A percentile compares a stretch with the other conserved stretches of the same genome.
Evolutionary conservation across 192 early-diverging fungal species (phyloP).

Genomic region (Gryganskiella cystojenkinii): DNA sequence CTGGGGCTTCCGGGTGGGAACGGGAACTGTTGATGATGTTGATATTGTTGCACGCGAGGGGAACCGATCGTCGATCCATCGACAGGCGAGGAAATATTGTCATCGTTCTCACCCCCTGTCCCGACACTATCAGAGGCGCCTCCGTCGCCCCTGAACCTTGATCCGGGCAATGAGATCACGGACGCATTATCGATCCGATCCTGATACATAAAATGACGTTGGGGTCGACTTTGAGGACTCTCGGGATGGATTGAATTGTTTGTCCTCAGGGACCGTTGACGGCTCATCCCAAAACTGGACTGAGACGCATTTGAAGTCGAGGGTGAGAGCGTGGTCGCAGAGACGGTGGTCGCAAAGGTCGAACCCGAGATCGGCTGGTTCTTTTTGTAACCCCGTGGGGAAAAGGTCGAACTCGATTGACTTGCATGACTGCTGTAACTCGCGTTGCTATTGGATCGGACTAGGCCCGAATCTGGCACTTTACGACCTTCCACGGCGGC

Average conservation of each 20-base stretch:
- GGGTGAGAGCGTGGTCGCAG: slow-evolving; percentile 21
- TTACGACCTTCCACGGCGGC: slow-evolving; percentile 27
- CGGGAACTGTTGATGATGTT: no score
- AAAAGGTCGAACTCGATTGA: slow-evolving; percentile 17
- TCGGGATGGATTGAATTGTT: slow-evolving; percentile 19
- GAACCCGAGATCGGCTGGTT: slow-evolving; percentile 27
- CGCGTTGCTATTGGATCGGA: slow-evolving; percentile 13
- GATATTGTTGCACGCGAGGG: neutral
- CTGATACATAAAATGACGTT: neutral
- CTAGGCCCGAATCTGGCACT: neutral
- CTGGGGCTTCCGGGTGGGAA: slow-evolving; percentile 6
- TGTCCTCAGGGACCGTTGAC: slow-evolving; percentile 2
- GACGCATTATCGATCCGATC: slow-evolving; percentile 22
- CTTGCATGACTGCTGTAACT: slow-evolving; percentile 5
- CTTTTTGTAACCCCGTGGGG: slow-evolving; percentile 4
- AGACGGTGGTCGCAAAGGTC: slow-evolving; percentile 24
- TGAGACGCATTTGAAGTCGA: slow-evolving; percentile 33
- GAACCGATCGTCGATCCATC: slow-evolving; percentile 18
- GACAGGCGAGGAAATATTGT: neutral
- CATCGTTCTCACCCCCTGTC: neutral
- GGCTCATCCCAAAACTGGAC: slow-evolving; percentile 4
- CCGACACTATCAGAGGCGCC: neutral
- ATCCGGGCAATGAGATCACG: slow-evolving; percentile 29
- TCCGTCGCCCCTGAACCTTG: slow-evolving; percentile 16
- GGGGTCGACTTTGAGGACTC: slow-evolving; percentile 1